A percentile compares a stretch with the other conserved stretches of the same genome.
Conservation (phyloP, 1,139 yeast species). For the Lizanozyma gosingica region DNA sequence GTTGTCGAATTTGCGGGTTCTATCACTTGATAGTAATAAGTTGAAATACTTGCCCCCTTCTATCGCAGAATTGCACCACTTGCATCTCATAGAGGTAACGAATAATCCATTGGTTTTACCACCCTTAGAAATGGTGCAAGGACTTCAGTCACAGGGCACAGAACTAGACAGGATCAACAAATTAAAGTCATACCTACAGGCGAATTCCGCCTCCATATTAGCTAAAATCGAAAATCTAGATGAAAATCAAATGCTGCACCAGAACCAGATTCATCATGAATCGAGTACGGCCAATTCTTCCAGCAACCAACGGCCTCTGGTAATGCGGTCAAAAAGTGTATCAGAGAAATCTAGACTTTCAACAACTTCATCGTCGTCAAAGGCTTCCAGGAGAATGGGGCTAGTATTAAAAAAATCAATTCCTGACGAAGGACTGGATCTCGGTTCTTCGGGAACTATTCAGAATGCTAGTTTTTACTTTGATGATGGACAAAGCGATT, state of each 20-base stretch:
- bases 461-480: slow-evolving; percentile 1
- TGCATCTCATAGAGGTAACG: slow-evolving; percentile 61
- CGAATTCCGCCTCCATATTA: slow-evolving; percentile 21
- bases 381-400: slow-evolving; percentile 68
- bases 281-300: slow-evolving; percentile 5
- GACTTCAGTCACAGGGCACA: slow-evolving; percentile 15
- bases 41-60: slow-evolving; percentile 51
- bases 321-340: not conserved
- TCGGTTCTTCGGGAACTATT: not conserved
- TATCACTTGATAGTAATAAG: slow-evolving; percentile 56
- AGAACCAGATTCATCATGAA: slow-evolving; percentile 4
- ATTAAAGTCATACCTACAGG: slow-evolving; percentile 33
- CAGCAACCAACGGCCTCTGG: slow-evolving; percentile 13
- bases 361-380: slow-evolving; percentile 41
- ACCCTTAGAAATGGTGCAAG: slow-evolving; percentile 27
- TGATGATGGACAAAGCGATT: slow-evolving; percentile 6
- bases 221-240: slow-evolving; percentile 5
- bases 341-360: slow-evolving; percentile 44
- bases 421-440: not conserved
- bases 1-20: slow-evolving; percentile 41
- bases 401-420: slow-evolving; percentile 42
- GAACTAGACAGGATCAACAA: slow-evolving; percentile 48
- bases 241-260: slow-evolving; percentile 3
- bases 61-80: slow-evolving; percentile 41
- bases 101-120: slow-evolving; percentile 58